A percentile compares a stretch with the other conserved stretches of the same genome.
phyloP scores from a whole-genome alignment of 768 basidiomycete species.

The Tylopilus balloui region DNA sequence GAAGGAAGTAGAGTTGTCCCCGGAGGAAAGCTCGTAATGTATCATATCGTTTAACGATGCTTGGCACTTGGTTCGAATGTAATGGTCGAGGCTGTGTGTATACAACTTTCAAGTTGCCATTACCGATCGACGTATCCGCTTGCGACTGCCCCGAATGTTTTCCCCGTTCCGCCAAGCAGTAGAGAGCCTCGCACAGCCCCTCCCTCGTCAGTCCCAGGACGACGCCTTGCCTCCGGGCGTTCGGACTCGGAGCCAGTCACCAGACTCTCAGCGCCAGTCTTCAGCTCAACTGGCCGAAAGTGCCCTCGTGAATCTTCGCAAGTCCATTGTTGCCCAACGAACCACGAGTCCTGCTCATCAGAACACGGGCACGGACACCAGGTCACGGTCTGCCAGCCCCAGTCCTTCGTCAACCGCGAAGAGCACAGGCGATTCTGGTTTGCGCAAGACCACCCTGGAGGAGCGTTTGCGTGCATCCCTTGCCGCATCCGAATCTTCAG shows the following conservation, averaged over 20 bases:
- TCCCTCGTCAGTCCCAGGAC: conserved; percentile 37
- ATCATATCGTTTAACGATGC: neutral
- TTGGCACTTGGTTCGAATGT: conserved; percentile 3
- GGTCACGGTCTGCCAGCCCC: conserved; percentile 24
- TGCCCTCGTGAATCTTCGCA: conserved; percentile 57
- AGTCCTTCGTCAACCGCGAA: conserved; percentile 19
- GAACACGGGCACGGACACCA: conserved; percentile 7
- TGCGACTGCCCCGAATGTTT: conserved; percentile 51
- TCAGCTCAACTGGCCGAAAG: conserved; percentile 58
- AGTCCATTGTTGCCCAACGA: conserved; percentile 54
- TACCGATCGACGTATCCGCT: neutral
- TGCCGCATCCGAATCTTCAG: conserved; percentile 52
- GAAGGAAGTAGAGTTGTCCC: conserved; percentile 44
- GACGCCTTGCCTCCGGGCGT: conserved; percentile 22
- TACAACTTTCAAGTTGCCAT: neutral
- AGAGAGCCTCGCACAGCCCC: conserved; percentile 57
- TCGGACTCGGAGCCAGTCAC: conserved; percentile 39
- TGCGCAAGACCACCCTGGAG: conserved; percentile 61
- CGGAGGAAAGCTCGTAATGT: conserved; percentile 18
- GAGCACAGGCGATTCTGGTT: conserved; percentile 18
- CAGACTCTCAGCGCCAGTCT: conserved; percentile 33
- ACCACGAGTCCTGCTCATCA: conserved; percentile 37
- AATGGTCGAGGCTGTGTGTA: neutral
- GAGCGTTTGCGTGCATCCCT: conserved; percentile 70
- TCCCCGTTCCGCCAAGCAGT: conserved; percentile 70